Evolutionary conservation across 108 stramenopile species (phyloP), one percentile per base, ranked within the genome.

Genomic region (Nitzschia sp.): DNA sequence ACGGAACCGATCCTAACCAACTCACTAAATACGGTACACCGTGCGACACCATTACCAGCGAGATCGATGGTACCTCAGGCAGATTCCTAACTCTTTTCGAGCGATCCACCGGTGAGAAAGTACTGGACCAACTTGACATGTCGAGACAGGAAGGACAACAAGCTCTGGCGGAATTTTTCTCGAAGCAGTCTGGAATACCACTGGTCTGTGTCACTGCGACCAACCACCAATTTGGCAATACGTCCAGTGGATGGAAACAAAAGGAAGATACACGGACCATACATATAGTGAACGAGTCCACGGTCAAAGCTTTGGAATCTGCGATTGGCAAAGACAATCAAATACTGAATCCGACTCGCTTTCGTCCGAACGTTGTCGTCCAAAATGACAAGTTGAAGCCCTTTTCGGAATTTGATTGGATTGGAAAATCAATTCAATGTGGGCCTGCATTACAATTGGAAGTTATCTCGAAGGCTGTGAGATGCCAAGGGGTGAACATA

Each of bases 201-300:
- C 69, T 87, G 11, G 34, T 52, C 0, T 86, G 85, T 46, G 79
- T 86, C 17, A 44, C 71, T 3, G 67, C 78, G 17, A 61, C 54
- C 11, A 30, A 23, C 15, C 78, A 79, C 69, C 86, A 87, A 61
- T 87, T 87, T 76, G 86, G 82, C 30, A 87, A 87, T 54, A 87
- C 86, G 9, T 72, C 74, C 17, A 80, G 80, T 21, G 83, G 86
- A 16, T 64, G 68, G 23, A 87, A 84, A 54, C 52, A 72, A 45
- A 76, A 80, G 17, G 62, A 76, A 16, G 86, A 87, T 62, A 87
- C 80, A 27, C 56, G 86, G 38, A 82, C 80, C 32, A 46, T 87
- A 8, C 86, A 87, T 50, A 76, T 87, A 57, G 72, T 87, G 4
- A 84, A 84, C 55, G 55, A 44, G 19, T 68, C 71, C 26, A 87